phyloP scores from a whole-genome alignment of 2,329 filamentous ascomycete genomes.

The Colletotrichum cordylinicola region DNA sequence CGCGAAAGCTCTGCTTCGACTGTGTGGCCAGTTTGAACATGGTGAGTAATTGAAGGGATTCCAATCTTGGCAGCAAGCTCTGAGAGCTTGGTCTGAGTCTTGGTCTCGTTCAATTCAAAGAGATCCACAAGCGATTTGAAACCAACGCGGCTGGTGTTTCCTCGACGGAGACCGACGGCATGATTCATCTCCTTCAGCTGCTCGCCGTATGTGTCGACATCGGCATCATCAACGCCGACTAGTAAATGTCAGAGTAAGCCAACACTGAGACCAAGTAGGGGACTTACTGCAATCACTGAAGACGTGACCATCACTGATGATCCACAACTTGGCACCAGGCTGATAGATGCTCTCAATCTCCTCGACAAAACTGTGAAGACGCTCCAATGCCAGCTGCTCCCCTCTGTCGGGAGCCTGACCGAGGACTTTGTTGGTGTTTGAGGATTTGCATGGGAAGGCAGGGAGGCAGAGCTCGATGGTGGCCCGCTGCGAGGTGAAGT shows the following conservation, averaged over 20 bases:
- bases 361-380: conserved; percentile 33
- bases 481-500: conserved; percentile 27
- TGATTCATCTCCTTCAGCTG: conserved; percentile 42
- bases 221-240: conserved; percentile 48
- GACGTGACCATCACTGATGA: conserved; percentile 46
- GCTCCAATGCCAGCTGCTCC: conserved; percentile 37
- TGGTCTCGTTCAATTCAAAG: conserved; percentile 42
- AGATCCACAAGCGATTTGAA: conserved; percentile 33
- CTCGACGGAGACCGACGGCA: conserved; percentile 27
- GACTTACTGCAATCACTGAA: conserved; percentile 46
- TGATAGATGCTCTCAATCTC: conserved; percentile 34
- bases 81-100: background rate
- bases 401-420: conserved; percentile 37
- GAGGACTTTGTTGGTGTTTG: conserved; percentile 37
- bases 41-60: conserved; percentile 41
- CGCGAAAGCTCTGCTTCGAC: conserved; percentile 34
- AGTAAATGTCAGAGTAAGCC: background rate
- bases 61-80: background rate
- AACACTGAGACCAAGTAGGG: fast-evolving
- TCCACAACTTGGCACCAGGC: conserved; percentile 38
- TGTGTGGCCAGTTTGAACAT: conserved; percentile 29
- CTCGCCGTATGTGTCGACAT: conserved; percentile 43
- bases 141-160: conserved; percentile 27
- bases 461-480: conserved; percentile 36
- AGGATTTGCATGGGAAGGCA: conserved; percentile 46